phyloP scores from a whole-genome alignment of 768 basidiomycete genomes.

The Leccinum boreale region DNA sequence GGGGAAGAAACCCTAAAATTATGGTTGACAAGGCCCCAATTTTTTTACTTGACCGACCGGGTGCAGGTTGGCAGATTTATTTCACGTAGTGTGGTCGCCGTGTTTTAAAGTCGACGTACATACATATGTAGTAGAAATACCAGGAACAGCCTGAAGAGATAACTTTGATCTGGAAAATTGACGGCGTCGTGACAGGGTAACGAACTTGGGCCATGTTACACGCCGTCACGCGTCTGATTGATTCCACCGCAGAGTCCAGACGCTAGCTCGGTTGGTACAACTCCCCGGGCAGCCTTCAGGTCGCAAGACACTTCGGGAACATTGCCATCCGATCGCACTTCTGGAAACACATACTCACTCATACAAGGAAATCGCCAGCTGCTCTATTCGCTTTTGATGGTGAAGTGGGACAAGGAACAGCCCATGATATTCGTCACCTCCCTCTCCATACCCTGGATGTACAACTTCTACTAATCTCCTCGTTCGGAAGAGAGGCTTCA shows the following conservation, averaged over 20 bases:
- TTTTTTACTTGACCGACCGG: too few species aligned
- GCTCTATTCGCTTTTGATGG: slow-evolving; percentile 26
- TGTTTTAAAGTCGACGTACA: too few species aligned
- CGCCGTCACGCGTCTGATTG: too few species aligned
- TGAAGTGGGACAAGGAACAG: slow-evolving; percentile 26
- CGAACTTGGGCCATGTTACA: too few species aligned
- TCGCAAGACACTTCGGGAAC: slow-evolving; percentile 29
- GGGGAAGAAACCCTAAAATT: too few species aligned
- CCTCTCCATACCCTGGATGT: slow-evolving; percentile 32
- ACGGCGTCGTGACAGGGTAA: too few species aligned
- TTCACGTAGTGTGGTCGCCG: too few species aligned
- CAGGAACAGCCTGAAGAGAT: too few species aligned
- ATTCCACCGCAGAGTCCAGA: not conserved
- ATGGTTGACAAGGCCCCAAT: too few species aligned
- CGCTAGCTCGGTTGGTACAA: slow-evolving; percentile 37
- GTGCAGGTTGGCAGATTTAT: too few species aligned
- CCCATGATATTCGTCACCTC: slow-evolving; percentile 33
- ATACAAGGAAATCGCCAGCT: slow-evolving; percentile 17
- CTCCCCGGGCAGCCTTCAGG: slow-evolving; percentile 28
- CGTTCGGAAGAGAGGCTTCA: slow-evolving; percentile 29
- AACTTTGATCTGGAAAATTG: too few species aligned
- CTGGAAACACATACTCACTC: slow-evolving; percentile 26
- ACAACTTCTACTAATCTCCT: slow-evolving; percentile 30
- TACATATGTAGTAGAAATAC: too few species aligned
- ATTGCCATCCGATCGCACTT: slow-evolving; percentile 22